Percentiles rank a stretch among this genome's conserved stretches.
phyloP scores from a whole-genome alignment of 192 early-diverging fungal genomes.

The Coemansia sp. region DNA sequence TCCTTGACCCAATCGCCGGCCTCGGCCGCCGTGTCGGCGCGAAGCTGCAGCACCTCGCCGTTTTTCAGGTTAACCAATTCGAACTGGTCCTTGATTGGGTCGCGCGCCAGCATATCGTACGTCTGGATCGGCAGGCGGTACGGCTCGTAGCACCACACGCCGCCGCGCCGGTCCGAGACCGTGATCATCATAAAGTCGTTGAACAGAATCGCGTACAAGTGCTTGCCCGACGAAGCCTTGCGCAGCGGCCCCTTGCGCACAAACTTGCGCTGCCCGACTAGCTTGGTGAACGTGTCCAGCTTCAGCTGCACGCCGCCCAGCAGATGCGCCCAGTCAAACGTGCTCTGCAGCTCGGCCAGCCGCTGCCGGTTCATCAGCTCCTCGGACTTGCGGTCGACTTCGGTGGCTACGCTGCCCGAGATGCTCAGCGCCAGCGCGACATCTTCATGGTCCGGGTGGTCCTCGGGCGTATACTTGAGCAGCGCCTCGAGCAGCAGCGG shows the following conservation, averaged over 20 bases:
- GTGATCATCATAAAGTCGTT: constrained; percentile 57
- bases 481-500: constrained; percentile 48
- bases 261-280: constrained; percentile 51
- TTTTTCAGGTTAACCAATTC: constrained; percentile 50
- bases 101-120: constrained; percentile 47
- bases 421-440: constrained; percentile 50
- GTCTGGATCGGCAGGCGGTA: constrained; percentile 51
- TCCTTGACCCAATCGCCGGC: constrained; percentile 48
- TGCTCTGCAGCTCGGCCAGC: constrained; percentile 49
- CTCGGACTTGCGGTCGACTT: constrained; percentile 50
- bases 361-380: constrained; percentile 49
- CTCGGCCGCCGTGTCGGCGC: constrained; percentile 38
- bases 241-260: constrained; percentile 52
- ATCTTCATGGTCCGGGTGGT: constrained; percentile 47
- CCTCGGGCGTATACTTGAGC: constrained; percentile 49
- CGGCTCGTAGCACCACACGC: constrained; percentile 49
- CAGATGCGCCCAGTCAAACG: constrained; percentile 49
- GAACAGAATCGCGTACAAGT: constrained; percentile 50
- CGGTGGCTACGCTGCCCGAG: constrained; percentile 44
- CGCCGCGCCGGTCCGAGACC: constrained; percentile 42
- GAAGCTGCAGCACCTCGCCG: constrained; percentile 47
- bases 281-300: constrained; percentile 47
- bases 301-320: constrained; percentile 51
- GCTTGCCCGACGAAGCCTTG: constrained; percentile 49
- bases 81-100: constrained; percentile 50